Percentiles rank a stretch among this genome's conserved stretches.
These are phyloP conservation scores for Talaromyces sp. DNA, from an alignment of 2,329 filamentous ascomycete species.

Conservation along the genomic window DNA sequence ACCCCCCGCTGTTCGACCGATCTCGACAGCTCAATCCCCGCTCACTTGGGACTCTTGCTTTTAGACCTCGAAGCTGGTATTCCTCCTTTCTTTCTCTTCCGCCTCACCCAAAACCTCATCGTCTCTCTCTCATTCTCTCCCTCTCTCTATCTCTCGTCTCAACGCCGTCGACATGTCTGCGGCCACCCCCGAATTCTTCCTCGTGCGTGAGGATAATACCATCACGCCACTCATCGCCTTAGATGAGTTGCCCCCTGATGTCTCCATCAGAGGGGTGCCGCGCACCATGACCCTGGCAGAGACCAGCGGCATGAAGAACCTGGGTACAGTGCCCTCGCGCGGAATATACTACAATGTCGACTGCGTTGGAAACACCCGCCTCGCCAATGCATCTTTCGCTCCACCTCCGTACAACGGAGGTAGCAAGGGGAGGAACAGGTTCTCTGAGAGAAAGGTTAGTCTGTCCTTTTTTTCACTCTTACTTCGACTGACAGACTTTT, in stretches of 20 bases:
- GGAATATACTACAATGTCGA: conserved; percentile 31
- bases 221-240: conserved; percentile 39
- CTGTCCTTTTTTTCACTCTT: background rate
- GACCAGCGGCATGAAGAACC: conserved; percentile 38
- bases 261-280: conserved; percentile 33
- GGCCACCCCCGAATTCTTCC: conserved; percentile 33
- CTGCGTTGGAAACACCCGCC: background rate
- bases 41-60: background rate
- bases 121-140: background rate
- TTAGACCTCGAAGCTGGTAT: background rate
- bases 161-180: conserved; percentile 5
- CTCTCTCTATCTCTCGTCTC: background rate
- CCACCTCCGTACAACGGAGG: background rate
- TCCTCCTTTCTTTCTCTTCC: background rate
- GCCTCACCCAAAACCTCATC: background rate
- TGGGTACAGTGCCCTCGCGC: conserved; percentile 29
- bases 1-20: background rate
- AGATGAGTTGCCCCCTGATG: conserved; percentile 37
- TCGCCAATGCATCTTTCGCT: background rate
- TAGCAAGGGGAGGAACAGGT: conserved; percentile 1
- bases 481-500: background rate
- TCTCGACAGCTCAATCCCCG: background rate
- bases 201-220: conserved; percentile 34
- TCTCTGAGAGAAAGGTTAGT: conserved; percentile 4
- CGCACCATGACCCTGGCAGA: conserved; percentile 30